These are phyloP conservation scores for Medicago ruthenica DNA, from an alignment of 306 rosid species.

Conservation along the genomic window DNA sequence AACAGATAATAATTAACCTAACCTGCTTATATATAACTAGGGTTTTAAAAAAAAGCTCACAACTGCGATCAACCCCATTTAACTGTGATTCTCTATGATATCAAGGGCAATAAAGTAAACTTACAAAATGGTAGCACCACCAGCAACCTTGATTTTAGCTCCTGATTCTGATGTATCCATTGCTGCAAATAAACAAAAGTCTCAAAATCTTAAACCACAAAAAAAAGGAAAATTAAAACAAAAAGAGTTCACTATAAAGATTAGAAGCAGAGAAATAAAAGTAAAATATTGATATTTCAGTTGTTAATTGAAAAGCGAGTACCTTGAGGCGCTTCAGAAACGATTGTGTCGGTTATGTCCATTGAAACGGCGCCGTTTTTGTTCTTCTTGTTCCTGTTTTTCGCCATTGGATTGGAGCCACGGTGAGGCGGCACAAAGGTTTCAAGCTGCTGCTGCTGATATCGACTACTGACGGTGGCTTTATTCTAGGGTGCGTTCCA, in stretches of 20 bases:
- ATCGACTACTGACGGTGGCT: not conserved
- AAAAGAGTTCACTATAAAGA: not conserved
- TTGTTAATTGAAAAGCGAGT: too few species aligned
- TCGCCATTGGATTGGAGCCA: slow-evolving; percentile 55
- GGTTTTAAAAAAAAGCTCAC: not conserved
- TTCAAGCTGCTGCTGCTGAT: not conserved
- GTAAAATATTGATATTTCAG: not conserved
- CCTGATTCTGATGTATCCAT: slow-evolving; percentile 78
- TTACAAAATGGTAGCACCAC: slow-evolving; percentile 56
- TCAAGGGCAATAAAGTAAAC: slow-evolving; percentile 29
- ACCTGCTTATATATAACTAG: not conserved
- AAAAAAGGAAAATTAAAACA: not conserved
- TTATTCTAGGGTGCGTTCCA: not conserved
- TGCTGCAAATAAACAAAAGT: slow-evolving; percentile 47
- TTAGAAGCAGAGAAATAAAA: not conserved
- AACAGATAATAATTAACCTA: not conserved
- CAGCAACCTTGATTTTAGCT: slow-evolving; percentile 48
- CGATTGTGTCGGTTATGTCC: slow-evolving; percentile 49
- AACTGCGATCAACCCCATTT: not conserved
- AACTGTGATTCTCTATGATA: not conserved
- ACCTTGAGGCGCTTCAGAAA: slow-evolving; percentile 64
- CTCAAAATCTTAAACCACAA: slow-evolving; percentile 7
- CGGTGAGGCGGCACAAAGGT: slow-evolving; percentile 3
- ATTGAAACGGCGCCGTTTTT: slow-evolving; percentile 53
- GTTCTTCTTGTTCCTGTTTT: slow-evolving; percentile 74